These are phyloP conservation scores for Brachypodium distachyon DNA, from an alignment of 202 grass and related monocot genomes.

Conservation along the genomic window DNA sequence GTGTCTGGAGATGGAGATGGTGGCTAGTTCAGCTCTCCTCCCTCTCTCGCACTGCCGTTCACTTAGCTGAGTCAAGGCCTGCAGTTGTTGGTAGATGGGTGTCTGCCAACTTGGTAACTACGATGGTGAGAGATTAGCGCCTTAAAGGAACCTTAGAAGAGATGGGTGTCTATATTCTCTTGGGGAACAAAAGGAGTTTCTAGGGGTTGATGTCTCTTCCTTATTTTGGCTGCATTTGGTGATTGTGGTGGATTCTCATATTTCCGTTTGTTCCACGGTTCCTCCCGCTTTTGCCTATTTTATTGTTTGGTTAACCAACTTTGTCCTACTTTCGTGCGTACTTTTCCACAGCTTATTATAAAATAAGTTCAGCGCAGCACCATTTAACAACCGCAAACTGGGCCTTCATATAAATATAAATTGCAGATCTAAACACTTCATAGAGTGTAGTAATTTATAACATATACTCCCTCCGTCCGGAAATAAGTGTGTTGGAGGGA, in stretches of 20 bases:
- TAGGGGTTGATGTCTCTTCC: neutral
- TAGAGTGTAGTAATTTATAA: neutral
- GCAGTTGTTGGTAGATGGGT: neutral
- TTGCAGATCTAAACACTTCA: neutral
- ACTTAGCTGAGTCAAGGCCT: neutral
- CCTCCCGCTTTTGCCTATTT: too few species aligned
- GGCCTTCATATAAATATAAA: too few species aligned
- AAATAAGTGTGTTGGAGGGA: too few species aligned
- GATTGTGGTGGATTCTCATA: too few species aligned
- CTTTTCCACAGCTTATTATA: too few species aligned
- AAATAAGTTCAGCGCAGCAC: too few species aligned
- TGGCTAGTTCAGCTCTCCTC: neutral
- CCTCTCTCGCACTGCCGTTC: neutral
- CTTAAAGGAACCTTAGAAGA: neutral
- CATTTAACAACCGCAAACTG: too few species aligned
- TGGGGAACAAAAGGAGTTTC: neutral
- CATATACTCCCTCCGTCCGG: too few species aligned
- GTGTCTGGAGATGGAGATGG: neutral
- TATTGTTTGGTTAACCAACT: too few species aligned
- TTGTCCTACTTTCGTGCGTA: too few species aligned
- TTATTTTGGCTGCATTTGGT: too few species aligned
- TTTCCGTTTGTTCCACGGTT: too few species aligned
- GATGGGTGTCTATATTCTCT: neutral
- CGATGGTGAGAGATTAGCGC: neutral
- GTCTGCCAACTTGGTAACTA: neutral